Evolutionary conservation across 1,284 basidiomycete species (phyloP), one percentile per base, ranked within the genome.

Genomic region (Cutaneotrichosporon cutaneum): DNA sequence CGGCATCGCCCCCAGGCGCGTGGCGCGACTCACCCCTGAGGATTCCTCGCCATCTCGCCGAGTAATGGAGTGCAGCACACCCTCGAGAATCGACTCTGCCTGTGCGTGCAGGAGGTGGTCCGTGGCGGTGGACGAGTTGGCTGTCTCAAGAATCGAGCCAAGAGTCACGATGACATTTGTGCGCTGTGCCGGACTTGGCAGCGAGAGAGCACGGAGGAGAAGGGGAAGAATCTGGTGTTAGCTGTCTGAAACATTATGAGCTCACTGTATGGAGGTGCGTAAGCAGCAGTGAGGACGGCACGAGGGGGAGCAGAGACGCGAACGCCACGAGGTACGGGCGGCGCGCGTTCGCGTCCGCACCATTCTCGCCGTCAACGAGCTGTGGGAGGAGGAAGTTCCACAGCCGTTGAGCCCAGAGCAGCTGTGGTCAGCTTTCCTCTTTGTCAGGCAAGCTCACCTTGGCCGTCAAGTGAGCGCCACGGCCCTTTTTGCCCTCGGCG

Each of bases 381-480:
- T 85, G 85, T 0, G 93, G 92, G 14, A 98, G 81, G 8, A 93
- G 81, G 26, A 80, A 77, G 59, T 85, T 88, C 71, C 92, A 88
- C 69, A 90, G 89, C 76, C 88, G 90, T 76, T 99, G 95, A 35
- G 88, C 86, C 77, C 90, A 87, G 21, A 96, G 81, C 42, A 93
- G 83, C 92, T 53, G 7, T 16, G 36, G 61, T 56, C n/a, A 62
- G 45, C 21, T 16, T 5, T 6, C 22, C 24, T 22, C 22, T n/a
- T n/a, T n/a, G 32, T 22, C 11, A 7, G 32, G 13, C 21, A 14
- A 35, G 67, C 81, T 56, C 61, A 92, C 94, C 82, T 87, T 88
- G 39, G 91, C 81, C 7, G 89, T 83, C 2, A 90, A 85, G 76
- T 88, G 73, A 16, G 56, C 64, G 9, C 54, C 84, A 68, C 93